These are phyloP conservation scores for Clavaria fumosa DNA, from an alignment of 768 basidiomycete species.

Conservation along the genomic window DNA sequence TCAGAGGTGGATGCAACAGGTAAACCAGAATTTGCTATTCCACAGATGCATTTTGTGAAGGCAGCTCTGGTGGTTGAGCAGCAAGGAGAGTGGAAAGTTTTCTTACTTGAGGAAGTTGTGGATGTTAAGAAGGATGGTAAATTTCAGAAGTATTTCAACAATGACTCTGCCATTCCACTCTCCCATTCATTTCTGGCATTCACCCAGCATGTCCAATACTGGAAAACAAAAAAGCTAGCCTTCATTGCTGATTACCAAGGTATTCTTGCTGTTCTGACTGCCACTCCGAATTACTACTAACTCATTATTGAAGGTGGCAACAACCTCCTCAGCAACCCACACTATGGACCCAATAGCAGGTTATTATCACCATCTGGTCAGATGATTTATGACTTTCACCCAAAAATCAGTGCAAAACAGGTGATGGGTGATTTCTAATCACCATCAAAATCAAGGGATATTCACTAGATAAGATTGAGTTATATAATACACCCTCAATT, in stretches of 20 bases:
- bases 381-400: no score
- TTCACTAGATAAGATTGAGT: no score
- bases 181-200: conserved; percentile 9
- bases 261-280: not conserved
- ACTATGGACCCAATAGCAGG: no score
- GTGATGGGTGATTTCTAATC: no score
- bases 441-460: no score
- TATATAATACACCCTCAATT: no score
- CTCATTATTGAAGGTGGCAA: conserved; percentile 1
- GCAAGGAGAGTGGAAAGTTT: conserved; percentile 5
- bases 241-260: conserved; percentile 14
- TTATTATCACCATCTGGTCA: no score
- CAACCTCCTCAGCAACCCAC: not conserved
- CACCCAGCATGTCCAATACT: conserved; percentile 12
- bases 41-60: conserved; percentile 10
- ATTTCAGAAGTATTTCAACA: conserved; percentile 16
- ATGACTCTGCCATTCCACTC: conserved; percentile 10
- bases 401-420: no score
- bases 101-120: conserved; percentile 13
- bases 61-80: conserved; percentile 8
- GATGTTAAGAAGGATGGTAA: conserved; percentile 1
- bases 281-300: not conserved
- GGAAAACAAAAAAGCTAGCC: conserved; percentile 8
- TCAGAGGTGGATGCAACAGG: not conserved
- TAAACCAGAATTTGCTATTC: conserved; percentile 7